A percentile compares a stretch with the other conserved stretches of the same genome.
These are phyloP conservation scores for Aureobasidium subglaciale DNA, from an alignment of 2,329 filamentous ascomycete species.

Conservation along the genomic window DNA sequence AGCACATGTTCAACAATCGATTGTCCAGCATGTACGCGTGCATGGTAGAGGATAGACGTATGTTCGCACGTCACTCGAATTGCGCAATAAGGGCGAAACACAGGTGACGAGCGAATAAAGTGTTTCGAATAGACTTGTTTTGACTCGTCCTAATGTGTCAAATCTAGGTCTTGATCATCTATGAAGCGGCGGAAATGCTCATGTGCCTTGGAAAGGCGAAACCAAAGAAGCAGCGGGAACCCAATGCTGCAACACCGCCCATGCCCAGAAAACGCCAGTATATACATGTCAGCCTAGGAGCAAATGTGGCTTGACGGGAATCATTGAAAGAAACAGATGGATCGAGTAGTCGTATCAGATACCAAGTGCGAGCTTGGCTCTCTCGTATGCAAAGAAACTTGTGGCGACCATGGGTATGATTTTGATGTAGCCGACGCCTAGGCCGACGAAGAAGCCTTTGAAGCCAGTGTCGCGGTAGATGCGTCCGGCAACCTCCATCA, in stretches of 20 bases:
- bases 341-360: constrained; percentile 29
- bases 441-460: constrained; percentile 81
- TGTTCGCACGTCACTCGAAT: not conserved
- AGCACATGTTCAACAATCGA: not conserved
- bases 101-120: not conserved
- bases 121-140: not conserved
- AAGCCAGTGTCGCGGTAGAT: constrained; percentile 71
- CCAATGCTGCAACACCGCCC: not conserved
- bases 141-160: not conserved
- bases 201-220: not conserved
- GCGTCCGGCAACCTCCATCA: constrained; percentile 67
- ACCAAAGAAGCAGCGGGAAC: not conserved
- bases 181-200: not conserved
- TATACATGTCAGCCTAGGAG: not conserved
- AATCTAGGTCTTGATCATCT: not conserved
- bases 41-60: not conserved
- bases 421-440: constrained; percentile 94
- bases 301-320: constrained; percentile 5
- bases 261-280: constrained; percentile 4
- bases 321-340: not conserved
- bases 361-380: constrained; percentile 51
- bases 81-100: not conserved
- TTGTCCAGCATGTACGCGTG: not conserved
- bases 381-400: constrained; percentile 61
- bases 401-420: constrained; percentile 81